A percentile compares a stretch with the other conserved stretches of the same genome.
These are phyloP conservation scores for Picea engelmannii DNA, from an alignment of 83 land plant species.

Conservation along the genomic window DNA sequence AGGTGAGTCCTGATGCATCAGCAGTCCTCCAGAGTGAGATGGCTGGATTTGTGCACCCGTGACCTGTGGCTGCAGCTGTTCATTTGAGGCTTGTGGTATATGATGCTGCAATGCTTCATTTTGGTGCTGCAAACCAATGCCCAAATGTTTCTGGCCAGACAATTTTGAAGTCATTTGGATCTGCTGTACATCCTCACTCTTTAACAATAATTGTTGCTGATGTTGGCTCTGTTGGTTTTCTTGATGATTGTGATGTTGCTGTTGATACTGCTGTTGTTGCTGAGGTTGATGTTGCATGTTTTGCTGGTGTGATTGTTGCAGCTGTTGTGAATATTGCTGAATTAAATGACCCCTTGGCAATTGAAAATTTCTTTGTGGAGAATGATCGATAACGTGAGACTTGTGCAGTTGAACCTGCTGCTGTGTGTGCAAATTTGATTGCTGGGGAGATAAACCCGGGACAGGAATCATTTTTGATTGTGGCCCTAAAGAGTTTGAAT, in stretches of 20 bases:
- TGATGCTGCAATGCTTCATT: conserved; percentile 30
- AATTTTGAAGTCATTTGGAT: conserved; percentile 28
- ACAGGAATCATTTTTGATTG: too few species aligned
- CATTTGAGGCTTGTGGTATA: conserved; percentile 30
- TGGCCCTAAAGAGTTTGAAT: too few species aligned
- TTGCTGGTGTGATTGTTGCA: conserved; percentile 37
- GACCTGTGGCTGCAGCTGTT: conserved; percentile 37
- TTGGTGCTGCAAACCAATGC: conserved; percentile 24
- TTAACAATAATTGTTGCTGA: conserved; percentile 34
- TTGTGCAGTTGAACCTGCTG: conserved; percentile 31
- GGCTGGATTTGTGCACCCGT: conserved; percentile 24
- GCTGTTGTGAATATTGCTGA: conserved; percentile 43
- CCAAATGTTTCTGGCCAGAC: conserved; percentile 23
- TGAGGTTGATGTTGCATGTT: conserved; percentile 36
- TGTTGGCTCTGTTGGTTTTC: conserved; percentile 52
- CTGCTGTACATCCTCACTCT: conserved; percentile 30
- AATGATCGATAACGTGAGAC: conserved; percentile 33
- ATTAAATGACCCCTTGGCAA: conserved; percentile 20
- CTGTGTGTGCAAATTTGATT: too few species aligned
- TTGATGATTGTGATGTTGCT: conserved; percentile 36
- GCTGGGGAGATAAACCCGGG: too few species aligned
- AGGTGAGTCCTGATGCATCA: conserved; percentile 21
- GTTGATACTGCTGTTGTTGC: conserved; percentile 30
- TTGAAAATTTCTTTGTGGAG: conserved; percentile 38
- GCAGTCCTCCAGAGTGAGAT: conserved; percentile 21